Evolutionary conservation across 2,329 filamentous ascomycete genomes (phyloP).

Genomic region (Paraconiothyrium sp.): DNA sequence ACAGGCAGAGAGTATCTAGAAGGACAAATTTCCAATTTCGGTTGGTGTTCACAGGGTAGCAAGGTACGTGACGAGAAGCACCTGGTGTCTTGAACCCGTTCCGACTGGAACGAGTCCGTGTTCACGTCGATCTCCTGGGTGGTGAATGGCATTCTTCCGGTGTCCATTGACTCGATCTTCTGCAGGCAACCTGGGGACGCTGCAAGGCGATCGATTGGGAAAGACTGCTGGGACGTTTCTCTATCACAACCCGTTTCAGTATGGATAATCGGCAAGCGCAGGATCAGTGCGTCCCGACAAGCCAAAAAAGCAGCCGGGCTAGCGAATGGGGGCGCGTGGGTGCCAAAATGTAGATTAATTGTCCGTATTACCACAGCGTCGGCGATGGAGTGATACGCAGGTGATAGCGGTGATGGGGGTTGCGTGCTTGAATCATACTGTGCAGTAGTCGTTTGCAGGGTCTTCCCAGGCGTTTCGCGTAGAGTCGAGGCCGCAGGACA

Average conservation of each 20-base stretch:
- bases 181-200: no score
- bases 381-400: slow-evolving; percentile 21
- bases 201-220: neutral
- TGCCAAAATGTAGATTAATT: slow-evolving; percentile 23
- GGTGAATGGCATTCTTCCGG: no score
- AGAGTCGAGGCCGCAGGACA: slow-evolving; percentile 10
- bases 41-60: no score
- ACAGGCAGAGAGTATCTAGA: no score
- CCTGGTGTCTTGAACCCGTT: no score
- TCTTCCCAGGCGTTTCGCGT: slow-evolving; percentile 15
- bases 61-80: no score
- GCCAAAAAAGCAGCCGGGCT: slow-evolving; percentile 13
- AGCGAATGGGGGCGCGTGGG: slow-evolving; percentile 23
- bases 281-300: slow-evolving; percentile 12
- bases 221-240: neutral
- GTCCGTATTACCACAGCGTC: slow-evolving; percentile 24
- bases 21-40: no score
- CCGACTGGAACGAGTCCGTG: no score
- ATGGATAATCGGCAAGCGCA: slow-evolving; percentile 12
- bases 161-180: no score
- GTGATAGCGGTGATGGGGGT: slow-evolving; percentile 6
- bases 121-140: no score
- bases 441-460: slow-evolving; percentile 12
- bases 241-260: slow-evolving; percentile 3
- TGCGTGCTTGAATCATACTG: slow-evolving; percentile 5